phyloP scores from a whole-genome alignment of 768 basidiomycete species.

The Tubosaeta sp. region DNA sequence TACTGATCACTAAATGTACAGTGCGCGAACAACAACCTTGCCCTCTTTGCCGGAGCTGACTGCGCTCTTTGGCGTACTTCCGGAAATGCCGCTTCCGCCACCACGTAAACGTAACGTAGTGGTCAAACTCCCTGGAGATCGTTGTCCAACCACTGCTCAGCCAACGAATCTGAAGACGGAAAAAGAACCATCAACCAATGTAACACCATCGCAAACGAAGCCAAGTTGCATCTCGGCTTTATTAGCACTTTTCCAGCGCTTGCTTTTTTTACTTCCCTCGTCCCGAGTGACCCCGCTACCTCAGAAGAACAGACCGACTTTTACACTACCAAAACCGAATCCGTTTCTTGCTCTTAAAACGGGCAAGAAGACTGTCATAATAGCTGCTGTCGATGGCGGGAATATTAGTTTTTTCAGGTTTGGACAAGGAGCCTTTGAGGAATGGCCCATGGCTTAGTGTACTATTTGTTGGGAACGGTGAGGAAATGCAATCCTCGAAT shows the following conservation, averaged over 20 bases:
- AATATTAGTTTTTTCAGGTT: conserved; percentile 87
- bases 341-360: conserved; percentile 79
- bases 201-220: background rate
- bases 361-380: conserved; percentile 77
- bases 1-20: conserved; percentile 29
- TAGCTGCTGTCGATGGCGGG: conserved; percentile 87
- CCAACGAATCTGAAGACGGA: conserved; percentile 2
- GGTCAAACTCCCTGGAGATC: conserved; percentile 1
- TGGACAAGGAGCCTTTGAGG: conserved; percentile 78
- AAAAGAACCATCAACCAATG: background rate
- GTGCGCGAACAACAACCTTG: conserved; percentile 78
- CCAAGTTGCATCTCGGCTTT: background rate
- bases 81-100: conserved; percentile 56
- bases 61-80: conserved; percentile 65
- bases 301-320: conserved; percentile 27
- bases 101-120: conserved; percentile 40
- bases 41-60: conserved; percentile 78
- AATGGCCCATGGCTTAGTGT: conserved; percentile 62
- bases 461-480: background rate
- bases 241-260: background rate
- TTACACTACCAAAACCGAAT: conserved; percentile 44
- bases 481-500: too few relatives aligned
- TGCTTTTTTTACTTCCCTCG: conserved; percentile 6
- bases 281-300: conserved; percentile 1
- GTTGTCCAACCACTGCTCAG: background rate